A percentile compares a stretch with the other conserved stretches of the same genome.
phyloP scores from a whole-genome alignment of 257 asterid genomes.

The Cinchona pubescens region DNA sequence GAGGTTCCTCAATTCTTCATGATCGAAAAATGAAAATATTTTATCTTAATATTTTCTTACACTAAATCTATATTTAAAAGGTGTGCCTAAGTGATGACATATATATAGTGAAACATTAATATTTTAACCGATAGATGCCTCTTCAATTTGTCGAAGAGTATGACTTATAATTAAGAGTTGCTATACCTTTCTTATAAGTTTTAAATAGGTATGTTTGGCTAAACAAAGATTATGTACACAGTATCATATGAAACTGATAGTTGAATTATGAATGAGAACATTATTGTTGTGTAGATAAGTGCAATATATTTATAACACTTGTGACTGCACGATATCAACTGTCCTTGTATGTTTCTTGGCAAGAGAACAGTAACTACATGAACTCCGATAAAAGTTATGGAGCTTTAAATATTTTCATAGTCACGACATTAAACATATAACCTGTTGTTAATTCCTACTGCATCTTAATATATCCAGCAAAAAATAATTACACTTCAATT shows the following conservation, averaged over 20 bases:
- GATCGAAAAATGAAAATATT: too few relatives aligned
- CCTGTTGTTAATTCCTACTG: constrained; percentile 12
- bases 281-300: too few relatives aligned
- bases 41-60: background rate
- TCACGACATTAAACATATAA: background rate
- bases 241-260: background rate
- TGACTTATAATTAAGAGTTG: background rate
- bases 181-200: background rate
- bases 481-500: constrained; percentile 11
- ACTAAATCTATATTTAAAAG: background rate
- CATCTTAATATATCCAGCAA: constrained; percentile 6
- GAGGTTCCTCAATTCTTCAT: too few relatives aligned
- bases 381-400: constrained; percentile 1
- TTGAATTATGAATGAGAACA: background rate
- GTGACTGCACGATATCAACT: constrained; percentile 7
- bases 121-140: background rate
- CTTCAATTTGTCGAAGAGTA: background rate
- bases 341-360: constrained; percentile 14
- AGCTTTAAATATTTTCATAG: constrained; percentile 13
- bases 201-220: background rate
- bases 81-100: background rate
- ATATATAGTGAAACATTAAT: background rate
- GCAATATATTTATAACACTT: background rate
- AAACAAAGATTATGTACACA: background rate
- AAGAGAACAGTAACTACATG: background rate